Evolutionary conservation across 139 green algal species (phyloP).

Genomic region (Micromonas pusilla): DNA sequence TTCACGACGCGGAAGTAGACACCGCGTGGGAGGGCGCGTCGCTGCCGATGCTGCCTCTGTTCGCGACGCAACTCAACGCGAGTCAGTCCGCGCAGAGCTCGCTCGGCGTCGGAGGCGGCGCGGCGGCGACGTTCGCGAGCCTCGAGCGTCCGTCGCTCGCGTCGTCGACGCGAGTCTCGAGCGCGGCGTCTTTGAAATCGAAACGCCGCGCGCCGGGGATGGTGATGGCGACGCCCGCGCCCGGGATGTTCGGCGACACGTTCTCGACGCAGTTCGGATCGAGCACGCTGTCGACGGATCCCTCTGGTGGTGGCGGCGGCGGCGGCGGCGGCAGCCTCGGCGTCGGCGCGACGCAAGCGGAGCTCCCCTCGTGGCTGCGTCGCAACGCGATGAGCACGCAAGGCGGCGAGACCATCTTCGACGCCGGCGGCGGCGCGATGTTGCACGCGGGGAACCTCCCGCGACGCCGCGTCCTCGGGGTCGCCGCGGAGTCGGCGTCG

Average conservation of each 20-base stretch:
- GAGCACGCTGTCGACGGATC: neutral
- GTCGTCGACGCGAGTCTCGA: neutral
- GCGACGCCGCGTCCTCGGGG: neutral
- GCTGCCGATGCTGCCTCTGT: slow-evolving; percentile 33
- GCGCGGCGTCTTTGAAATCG: no score
- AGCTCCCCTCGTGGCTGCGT: neutral
- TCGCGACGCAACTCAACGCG: slow-evolving; percentile 4
- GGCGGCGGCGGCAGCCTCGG: no score
- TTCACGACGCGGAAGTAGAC: slow-evolving; percentile 17
- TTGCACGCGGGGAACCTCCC: no score
- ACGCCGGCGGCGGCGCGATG: neutral
- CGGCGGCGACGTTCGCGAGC: neutral
- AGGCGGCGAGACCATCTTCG: neutral
- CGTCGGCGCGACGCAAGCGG: neutral
- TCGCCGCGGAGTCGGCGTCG: neutral
- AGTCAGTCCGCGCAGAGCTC: neutral
- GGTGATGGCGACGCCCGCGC: neutral
- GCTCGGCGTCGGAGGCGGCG: neutral
- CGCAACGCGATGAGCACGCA: neutral
- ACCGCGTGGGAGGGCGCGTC: neutral
- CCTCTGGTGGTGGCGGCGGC: neutral
- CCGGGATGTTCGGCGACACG: neutral
- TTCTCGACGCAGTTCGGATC: neutral
- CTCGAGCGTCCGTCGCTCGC: neutral
- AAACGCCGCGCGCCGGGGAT: no score